Evolutionary conservation across 371 early-diverging fungal genomes (phyloP), one percentile per base, ranked within the genome.

Genomic region (Mortierella sp.): DNA sequence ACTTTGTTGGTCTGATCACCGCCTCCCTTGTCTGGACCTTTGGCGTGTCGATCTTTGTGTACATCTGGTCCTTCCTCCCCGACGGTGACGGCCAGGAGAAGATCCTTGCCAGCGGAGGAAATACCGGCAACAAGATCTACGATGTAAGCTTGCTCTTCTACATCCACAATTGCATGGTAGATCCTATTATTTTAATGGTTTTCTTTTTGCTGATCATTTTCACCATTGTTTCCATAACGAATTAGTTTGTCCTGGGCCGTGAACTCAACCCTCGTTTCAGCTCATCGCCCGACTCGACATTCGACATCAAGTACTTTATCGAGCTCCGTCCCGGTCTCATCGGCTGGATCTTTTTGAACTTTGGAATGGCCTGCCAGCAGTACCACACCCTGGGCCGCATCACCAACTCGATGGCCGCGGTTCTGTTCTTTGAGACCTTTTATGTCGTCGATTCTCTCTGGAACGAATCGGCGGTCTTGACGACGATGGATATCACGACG

Each of bases 401-500:
- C 39, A 94, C 97, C 43, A 92, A 94, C 74, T 90, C 94, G 40
- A 95, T 97, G 94, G 76, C 90, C 52, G 85, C 95, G 19, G 95
- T 95, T 11, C 74, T 91, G 7, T 71, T 91, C 39, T 95, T 95
- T 76, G 95, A 98, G 86, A 90, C 86, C 13, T 92, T 91, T 83
- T 98, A 98, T 85, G 92, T 95, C 31, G 64, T 95, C 39, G 99
- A 98, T 79, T 92, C 97, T 5, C 85, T 97, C 22, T 91, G 91
- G 86, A 92, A 93, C 79, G 96, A 94, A 87, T 74, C 87, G 4
- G 90, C 94, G 16, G 94, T 98, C 31, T 78, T 98, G 82, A 97
- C 98, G 4, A 98, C 98, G 22, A 97, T 97, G 97, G 99, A 98
- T 73, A 95, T 97, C 65, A 95, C 93, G 8, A 93, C 90, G 0